Evolutionary conservation across 495 filamentous ascomycete species (phyloP), one percentile per base, ranked within the genome.

Genomic region (Parathielavia hyrcaniae): DNA sequence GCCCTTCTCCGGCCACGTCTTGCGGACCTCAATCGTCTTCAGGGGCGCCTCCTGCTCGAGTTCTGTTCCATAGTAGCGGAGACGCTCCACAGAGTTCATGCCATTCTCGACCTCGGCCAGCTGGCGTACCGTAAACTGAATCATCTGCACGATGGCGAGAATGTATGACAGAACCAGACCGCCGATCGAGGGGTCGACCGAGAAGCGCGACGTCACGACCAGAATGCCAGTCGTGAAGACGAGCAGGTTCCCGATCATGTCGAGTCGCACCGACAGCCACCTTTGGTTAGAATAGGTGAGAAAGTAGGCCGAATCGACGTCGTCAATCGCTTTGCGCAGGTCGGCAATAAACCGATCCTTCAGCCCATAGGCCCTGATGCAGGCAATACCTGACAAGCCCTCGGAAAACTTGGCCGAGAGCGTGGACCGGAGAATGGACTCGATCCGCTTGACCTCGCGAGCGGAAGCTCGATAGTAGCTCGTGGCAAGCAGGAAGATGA

Each of bases 21-120:
- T 69, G 30, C 81, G 81, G 0, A 96, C 78, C 5, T 87, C 79
- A 56, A 81, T 69, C 1, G 86, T 80, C 62, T 89, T 85, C 19
- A 92, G 76, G 0, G 90, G 89, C 0, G 90, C 86, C 70, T 98
- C 93, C 66, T 95, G 85, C 58, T 95, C 90, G 3, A 98, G 83
- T 53, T 87, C 63, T 6, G 82, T 90, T 41, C 89, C 91, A 67
- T 98, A 98, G 74, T 93, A 89, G 70, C 89, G 81, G n/a, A 98
- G 78, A 32, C 93, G 87, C 68, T 98, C 92, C 4, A 92, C 92
- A 1, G 93, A 83, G 64, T 95, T 97, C 91, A 98, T 96, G 67
- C 88, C 86, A 75, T 96, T 97, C 70, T 98, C 93, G 20, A 97
- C 89, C 69, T 97, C 93, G 36, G 93, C 91, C 38, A 97, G 80